Percentiles rank a stretch among this genome's conserved stretches.
Evolutionary conservation across 768 basidiomycete genomes (phyloP).

Genomic region (Vararia minispora): DNA sequence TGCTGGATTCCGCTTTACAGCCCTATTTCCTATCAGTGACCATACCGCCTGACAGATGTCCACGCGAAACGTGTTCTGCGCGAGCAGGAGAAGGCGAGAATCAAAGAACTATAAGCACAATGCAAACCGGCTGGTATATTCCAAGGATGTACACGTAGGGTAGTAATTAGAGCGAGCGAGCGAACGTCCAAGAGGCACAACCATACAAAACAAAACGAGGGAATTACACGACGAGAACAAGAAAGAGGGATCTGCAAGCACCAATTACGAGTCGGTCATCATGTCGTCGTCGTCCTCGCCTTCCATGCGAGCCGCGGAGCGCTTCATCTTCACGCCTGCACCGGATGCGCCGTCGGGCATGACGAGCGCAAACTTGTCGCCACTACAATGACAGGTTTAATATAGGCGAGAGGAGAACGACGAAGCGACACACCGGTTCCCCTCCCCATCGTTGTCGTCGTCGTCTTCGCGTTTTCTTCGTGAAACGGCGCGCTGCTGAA

Average conservation of each 20-base stretch:
- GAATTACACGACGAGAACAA: background rate
- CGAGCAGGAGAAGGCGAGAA: conserved; percentile 75
- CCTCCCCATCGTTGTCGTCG: conserved; percentile 57
- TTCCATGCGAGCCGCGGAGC: too few species aligned
- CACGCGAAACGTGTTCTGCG: conserved; percentile 70
- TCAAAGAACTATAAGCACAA: conserved; percentile 60
- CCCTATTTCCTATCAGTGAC: conserved; percentile 7
- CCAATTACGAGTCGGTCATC: conserved; percentile 24
- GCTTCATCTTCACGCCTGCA: conserved; percentile 13
- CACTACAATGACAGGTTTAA: conserved; percentile 20
- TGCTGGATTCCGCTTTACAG: conserved; percentile 6
- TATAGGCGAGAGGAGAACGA: background rate
- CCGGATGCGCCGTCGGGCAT: conserved; percentile 11
- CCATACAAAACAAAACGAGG: background rate
- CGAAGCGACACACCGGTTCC: conserved; percentile 20
- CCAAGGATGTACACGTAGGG: conserved; percentile 6
- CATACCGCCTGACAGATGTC: conserved; percentile 37
- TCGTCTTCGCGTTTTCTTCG: conserved; percentile 59
- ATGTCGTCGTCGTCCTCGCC: conserved; percentile 23
- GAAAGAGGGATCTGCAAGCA: background rate
- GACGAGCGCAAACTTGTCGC: conserved; percentile 33
- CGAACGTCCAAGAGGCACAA: too few species aligned
- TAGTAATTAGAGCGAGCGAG: conserved; percentile 7
- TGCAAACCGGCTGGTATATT: too few species aligned
- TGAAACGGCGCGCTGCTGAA: conserved; percentile 31